Evolutionary conservation across 1,284 basidiomycete species (phyloP), one percentile per base, ranked within the genome.

Genomic region (Boletus semigastroideus): DNA sequence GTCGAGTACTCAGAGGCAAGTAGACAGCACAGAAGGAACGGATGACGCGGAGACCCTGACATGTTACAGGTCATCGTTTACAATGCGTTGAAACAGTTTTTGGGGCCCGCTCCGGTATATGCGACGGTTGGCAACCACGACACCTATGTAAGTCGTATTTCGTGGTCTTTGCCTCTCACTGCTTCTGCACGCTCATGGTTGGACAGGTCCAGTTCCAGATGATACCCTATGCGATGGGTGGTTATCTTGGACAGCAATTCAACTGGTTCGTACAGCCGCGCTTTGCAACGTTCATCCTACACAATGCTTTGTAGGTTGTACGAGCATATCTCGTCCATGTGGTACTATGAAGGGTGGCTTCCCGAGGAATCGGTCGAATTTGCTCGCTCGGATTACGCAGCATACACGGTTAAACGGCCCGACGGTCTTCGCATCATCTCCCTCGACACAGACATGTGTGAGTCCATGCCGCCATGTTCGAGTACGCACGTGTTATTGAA

Each of bases 91-190:
- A 83, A 78, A 60, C 65, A 72, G 20, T 75, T 75, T 54, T 73
- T 89, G 27, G 80, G 80, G 13, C 74, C 79, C 2, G 82, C 83
- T 0, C 84, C 87, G 20, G 76, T 89, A 1, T 90, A 88, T 57
- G 79, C 83, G 19, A 78, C 82, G 1, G 70, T 90, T 7, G 87
- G 87, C 11, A 90, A 89, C 62, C 87, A 89, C 56, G 87, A 90
- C 62, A 82, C 75, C 38, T 86, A 86, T 65, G 83, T 84, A 17
- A 0, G n/a, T 36, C 34, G n/a, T n/a, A 9, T 8, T 4, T 16
- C 30, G 20, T 20, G 9, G 4, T 7, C n/a, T 20, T 20, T 20
- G 17, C 36, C 42, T 33, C 22, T n/a, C 30, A 9, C 20, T 4
- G 7, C 6, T 9, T 19, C 31, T 6, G 7, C 12, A 8, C 30